These are phyloP conservation scores for Theobroma grandiflorum DNA, from an alignment of 441 rosid species.

Conservation along the genomic window DNA sequence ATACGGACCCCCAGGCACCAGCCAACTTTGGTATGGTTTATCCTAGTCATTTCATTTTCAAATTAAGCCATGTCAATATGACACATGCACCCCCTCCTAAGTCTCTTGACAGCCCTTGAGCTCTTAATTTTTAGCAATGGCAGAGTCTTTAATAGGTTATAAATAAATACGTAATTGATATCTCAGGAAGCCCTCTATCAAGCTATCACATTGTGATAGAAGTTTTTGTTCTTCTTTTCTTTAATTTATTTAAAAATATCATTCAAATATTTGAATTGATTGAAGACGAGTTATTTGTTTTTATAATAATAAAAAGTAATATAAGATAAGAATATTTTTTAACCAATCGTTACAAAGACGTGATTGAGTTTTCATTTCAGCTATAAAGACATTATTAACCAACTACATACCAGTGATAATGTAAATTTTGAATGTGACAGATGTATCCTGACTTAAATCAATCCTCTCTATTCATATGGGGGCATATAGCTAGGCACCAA, in stretches of 20 bases:
- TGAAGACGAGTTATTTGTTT: not conserved
- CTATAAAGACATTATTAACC: not conserved
- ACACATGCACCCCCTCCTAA: not conserved
- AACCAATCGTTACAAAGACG: not conserved
- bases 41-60: not conserved
- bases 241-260: not conserved
- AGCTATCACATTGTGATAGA: not conserved
- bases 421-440: not conserved
- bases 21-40: not conserved
- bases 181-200: not conserved
- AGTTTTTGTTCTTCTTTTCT: no score
- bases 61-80: not conserved
- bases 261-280: not conserved
- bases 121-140: no score
- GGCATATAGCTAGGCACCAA: constrained; percentile 21
- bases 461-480: not conserved
- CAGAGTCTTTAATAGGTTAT: no score
- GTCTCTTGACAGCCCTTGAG: no score
- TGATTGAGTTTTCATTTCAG: not conserved
- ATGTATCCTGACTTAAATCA: not conserved
- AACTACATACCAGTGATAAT: not conserved
- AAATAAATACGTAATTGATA: not conserved
- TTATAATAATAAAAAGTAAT: not conserved
- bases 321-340: not conserved
- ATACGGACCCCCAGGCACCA: not conserved